These are phyloP conservation scores for Withania somnifera DNA, from an alignment of 305 asterid genomes.

Conservation along the genomic window DNA sequence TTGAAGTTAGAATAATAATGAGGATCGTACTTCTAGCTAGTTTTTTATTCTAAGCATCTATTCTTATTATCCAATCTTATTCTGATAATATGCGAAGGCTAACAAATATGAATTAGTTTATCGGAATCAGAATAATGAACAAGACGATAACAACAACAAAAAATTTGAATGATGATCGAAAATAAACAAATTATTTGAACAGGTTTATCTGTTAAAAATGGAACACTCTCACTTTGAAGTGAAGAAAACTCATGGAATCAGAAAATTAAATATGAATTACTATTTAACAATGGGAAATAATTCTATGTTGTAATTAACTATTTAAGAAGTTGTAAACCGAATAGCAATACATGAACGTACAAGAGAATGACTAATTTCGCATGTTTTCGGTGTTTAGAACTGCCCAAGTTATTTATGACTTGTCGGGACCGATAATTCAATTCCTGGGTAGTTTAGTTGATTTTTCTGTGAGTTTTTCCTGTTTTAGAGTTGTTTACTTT, in stretches of 20 bases:
- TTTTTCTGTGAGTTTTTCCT: no score
- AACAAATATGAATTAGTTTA: neutral
- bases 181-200: neutral
- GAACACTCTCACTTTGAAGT: neutral
- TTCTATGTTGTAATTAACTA: neutral
- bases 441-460: no score
- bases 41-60: neutral
- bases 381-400: no score
- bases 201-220: neutral
- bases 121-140: neutral
- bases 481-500: no score
- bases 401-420: no score
- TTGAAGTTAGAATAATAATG: neutral
- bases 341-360: neutral
- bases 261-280: neutral
- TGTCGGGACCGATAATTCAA: no score
- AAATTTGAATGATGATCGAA: neutral
- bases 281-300: neutral
- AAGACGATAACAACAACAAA: neutral
- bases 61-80: neutral
- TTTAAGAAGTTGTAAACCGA: neutral
- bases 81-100: neutral
- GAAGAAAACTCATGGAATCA: neutral
- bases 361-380: neutral
- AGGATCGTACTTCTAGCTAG: neutral